Evolutionary conservation across 192 early-diverging fungal genomes (phyloP).

Genomic region (Chytriomyces sp.): DNA sequence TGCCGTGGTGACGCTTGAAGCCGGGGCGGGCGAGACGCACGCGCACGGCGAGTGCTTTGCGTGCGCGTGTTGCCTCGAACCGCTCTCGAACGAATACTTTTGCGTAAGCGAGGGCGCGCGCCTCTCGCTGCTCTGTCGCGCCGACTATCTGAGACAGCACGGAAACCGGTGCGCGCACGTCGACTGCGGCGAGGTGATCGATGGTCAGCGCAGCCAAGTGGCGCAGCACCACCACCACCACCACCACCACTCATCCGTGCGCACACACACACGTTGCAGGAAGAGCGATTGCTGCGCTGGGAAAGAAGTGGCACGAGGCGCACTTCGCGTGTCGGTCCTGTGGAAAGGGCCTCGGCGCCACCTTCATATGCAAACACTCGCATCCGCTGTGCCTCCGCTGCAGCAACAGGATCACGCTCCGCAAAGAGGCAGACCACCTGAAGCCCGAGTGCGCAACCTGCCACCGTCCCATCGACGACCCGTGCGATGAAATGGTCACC

Average conservation of each 20-base stretch:
- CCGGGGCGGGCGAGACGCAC: neutral
- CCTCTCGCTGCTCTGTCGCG: neutral
- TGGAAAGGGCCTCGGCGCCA: conserved; percentile 31
- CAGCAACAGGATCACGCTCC: conserved; percentile 33
- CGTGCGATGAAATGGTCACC: conserved; percentile 25
- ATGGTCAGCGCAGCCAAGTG: neutral
- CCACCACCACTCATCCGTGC: neutral
- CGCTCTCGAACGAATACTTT: neutral
- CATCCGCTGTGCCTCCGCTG: conserved; percentile 56
- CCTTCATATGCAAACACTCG: conserved; percentile 44
- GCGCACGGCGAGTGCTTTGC: neutral
- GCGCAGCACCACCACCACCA: neutral
- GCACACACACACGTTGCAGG: conserved; percentile 36
- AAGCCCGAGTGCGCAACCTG: conserved; percentile 34
- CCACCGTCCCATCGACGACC: conserved; percentile 45
- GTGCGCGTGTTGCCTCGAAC: neutral
- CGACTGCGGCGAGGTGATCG: conserved; percentile 10
- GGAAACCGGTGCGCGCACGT: conserved; percentile 3
- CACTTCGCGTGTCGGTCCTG: conserved; percentile 51
- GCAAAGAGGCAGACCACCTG: conserved; percentile 18
- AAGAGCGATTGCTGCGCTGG: conserved; percentile 49
- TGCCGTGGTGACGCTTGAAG: neutral
- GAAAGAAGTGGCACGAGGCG: conserved; percentile 54
- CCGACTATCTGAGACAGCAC: neutral
- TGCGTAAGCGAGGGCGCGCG: neutral